Evolutionary conservation across 192 early-diverging fungal species (phyloP).

Genomic region (Backusella westeae): DNA sequence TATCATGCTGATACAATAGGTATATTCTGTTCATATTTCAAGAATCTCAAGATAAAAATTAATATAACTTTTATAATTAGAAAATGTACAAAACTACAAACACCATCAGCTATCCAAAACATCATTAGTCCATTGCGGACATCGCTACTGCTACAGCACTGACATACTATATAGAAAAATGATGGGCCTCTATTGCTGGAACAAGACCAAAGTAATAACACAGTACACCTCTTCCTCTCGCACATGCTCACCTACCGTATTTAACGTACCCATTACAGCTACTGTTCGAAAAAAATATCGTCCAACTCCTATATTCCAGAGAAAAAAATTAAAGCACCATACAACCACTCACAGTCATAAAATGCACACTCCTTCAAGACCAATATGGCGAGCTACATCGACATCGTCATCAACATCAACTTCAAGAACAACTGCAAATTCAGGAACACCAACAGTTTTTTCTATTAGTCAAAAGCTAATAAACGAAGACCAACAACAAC

Average conservation of each 20-base stretch:
- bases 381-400: not conserved
- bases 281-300: slow-evolving; percentile 2
- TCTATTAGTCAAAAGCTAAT: not conserved
- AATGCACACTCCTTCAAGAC: not conserved
- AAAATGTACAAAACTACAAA: not conserved
- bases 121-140: not conserved
- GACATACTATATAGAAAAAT: slow-evolving; percentile 2
- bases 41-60: not conserved
- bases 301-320: not conserved
- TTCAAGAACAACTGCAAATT: not conserved
- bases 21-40: not conserved
- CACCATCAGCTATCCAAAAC: not conserved
- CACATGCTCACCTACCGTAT: not conserved
- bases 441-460: not conserved
- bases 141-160: not conserved
- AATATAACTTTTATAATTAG: not conserved
- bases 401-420: not conserved
- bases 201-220: not conserved
- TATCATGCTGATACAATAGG: not conserved
- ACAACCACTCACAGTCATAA: not conserved
- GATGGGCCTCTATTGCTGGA: not conserved
- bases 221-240: not conserved
- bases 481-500: not conserved
- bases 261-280: not conserved
- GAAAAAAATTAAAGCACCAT: not conserved